Evolutionary conservation across 2,329 filamentous ascomycete genomes (phyloP), one percentile per base, ranked within the genome.

Genomic region (Aspergillus novoparasiticus): DNA sequence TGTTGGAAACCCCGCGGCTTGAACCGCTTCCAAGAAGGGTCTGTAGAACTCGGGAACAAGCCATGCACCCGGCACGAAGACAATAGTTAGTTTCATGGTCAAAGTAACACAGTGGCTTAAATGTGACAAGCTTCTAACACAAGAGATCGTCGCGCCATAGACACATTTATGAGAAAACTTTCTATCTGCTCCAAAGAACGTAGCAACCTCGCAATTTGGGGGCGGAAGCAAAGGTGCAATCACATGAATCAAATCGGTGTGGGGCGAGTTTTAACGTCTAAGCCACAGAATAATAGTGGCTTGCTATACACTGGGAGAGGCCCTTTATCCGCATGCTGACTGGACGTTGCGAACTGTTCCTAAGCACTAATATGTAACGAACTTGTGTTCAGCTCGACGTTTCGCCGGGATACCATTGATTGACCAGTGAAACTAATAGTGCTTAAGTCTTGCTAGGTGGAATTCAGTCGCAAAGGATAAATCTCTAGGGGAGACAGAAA

Each of bases 51-150:
- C 64, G 3, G 75, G 69, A 0, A 69, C 64, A 60, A 81, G 74
- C 79, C 77, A 82, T 1, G 78, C 78, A 9, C 80, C 78, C 0
- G 80, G 78, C 19, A 76, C 72, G 53, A 81, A 73, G 8, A 81
- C 67, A 21, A 81, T 68, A 10, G 68, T 68, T 12, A 66, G 50
- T 14, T 53, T 39, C 58, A 65, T 66, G 19, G 43, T 57, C 10
- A 28, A 19, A 41, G 16, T 6, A 3, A n/a, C 16, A 41, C 16
- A 41, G 36, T 0, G 0, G 16, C 16, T 39, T 36, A 3, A 26
- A 9, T 26, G 4, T 12, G n/a, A 6, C 9, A 45, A 45, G n/a
- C 19, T 12, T 23, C 2, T 23, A 23, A 23, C 23, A 23, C 23
- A 23, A 23, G 23, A 23, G 43, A 23, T 14, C 10, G 1, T 23